Evolutionary conservation across 1,284 basidiomycete species (phyloP), one percentile per base, ranked within the genome.

Genomic region (Schizophyllum commune): DNA sequence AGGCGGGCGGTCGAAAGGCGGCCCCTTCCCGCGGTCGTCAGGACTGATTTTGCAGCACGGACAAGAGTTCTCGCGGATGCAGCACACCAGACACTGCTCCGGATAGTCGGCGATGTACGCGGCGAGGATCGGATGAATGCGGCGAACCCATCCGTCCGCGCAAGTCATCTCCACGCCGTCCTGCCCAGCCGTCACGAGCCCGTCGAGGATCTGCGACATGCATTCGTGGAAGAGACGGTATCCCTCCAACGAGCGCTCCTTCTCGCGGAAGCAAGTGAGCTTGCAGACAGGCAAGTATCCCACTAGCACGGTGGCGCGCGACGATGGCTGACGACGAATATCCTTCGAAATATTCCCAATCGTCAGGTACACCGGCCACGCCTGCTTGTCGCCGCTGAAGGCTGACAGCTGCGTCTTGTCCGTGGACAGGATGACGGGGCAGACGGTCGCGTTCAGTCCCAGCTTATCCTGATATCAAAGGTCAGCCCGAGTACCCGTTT

Each of bases 341-440:
- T 58, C 60, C 55, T 70, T 69, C 1, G 60, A 47, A n/a, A 68
- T 64, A 56, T 68, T 68, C 1, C 65, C 62, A 5, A 68, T 52
- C 1, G 68, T 74, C n/a, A 74, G 62, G 59, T 74, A 75, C 5
- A 75, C 71, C 4, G 74, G 73, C 66, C 21, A 65, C 2, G 61
- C 64, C 4, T 32, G 53, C 59, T 65, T 65, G 32, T 66, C 60
- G 32, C 72, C 72, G 32, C 67, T 64, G 62, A 71, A 70, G 0
- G 52, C 59, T 0, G 72, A 68, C 57, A 75, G 68, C 9, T 66
- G 64, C 3, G 71, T 75, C 58, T 74, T 74, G 58, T 74, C 72
- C 0, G 72, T 71, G 1, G 70, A 62, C 3, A 73, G 59, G 39
- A 75, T 74, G 83, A 64, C 89, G 86, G 72, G 88, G 84, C 67